Base-by-base conservation (phyloP, 352 stramenopile species). In the Heterotrichella gracilis region DNA sequence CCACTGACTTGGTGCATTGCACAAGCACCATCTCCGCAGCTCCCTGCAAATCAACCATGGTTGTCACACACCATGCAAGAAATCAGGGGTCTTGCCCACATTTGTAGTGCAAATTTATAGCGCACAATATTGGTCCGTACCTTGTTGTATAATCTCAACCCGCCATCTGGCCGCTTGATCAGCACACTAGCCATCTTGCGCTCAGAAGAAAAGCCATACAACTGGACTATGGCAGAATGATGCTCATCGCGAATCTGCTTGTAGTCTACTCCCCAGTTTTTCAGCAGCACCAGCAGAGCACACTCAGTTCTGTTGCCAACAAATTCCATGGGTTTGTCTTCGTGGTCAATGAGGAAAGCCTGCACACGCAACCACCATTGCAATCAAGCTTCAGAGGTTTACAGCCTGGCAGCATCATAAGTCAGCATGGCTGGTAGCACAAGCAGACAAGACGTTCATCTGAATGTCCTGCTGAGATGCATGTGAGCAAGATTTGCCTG, bases 271-370 rank as follows among this genome's bases (percentile, higher is more conserved):
- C 76, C 79, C 1, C 75, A 70, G 25, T 82, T 82, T 40, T 78
- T 73, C 25, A 85, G 75, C 76, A 81, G 80, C 17, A 89, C 74
- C 2, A 85, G 75, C 69, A 89, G 78, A 0, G 82, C 82, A 22
- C 81, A 79, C 74, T 89, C 82, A 0, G 82, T 89, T 42, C 86
- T 86, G 71, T 83, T 87, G 53, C 82, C 80, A 42, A 85, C 79
- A 0, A 84, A 80, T 72, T 72, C 64, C 53, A 72, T 23, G 39
- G 64, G 64, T 13, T 72, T 72, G 25, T 22, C 23, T 41, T 69
- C 64, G 64, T 72, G 70, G 70, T 63, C 17, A 17, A 63, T 63
- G 17, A 63, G 39, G 17, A 63, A 17, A 17, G 17, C 17, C 17
- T 17, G 17, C 39, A 63, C 17, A 63, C 17, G 39, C 39, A 17